Evolutionary conservation across 2,329 filamentous ascomycete genomes (phyloP).

Genomic region (Fusarium compactum): DNA sequence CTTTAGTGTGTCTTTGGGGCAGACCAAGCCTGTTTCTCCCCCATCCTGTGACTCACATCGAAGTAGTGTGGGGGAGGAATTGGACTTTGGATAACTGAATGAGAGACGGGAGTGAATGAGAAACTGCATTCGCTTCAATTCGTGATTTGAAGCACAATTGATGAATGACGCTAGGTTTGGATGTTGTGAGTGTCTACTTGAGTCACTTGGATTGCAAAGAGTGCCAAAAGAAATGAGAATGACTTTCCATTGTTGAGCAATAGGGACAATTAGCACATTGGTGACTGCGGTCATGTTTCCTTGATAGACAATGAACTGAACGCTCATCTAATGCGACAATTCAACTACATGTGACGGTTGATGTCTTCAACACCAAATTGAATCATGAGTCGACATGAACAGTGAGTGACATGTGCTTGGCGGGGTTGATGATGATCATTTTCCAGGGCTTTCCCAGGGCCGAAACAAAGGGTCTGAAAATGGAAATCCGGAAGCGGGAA

Average conservation of each 20-base stretch:
- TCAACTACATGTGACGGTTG: neutral
- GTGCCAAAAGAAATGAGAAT: too few relatives aligned
- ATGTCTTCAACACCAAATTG: neutral
- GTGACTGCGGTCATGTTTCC: too few relatives aligned
- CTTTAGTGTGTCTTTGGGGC: slow-evolving; percentile 35
- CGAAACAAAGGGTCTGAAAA: slow-evolving; percentile 43
- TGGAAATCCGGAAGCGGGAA: slow-evolving; percentile 44
- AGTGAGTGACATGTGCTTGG: slow-evolving; percentile 15
- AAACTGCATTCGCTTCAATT: neutral
- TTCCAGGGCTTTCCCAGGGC: slow-evolving; percentile 25
- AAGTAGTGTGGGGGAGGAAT: slow-evolving; percentile 34
- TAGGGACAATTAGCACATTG: too few relatives aligned
- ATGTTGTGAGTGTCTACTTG: neutral
- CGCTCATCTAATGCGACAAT: neutral
- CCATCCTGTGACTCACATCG: slow-evolving; percentile 47
- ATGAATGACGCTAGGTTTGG: neutral
- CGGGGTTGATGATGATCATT: slow-evolving; percentile 23
- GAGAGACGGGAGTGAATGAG: neutral
- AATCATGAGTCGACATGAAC: slow-evolving; percentile 5
- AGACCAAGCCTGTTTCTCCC: slow-evolving; percentile 40
- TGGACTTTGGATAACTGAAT: neutral
- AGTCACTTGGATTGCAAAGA: neutral
- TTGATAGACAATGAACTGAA: neutral
- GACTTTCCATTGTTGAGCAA: too few relatives aligned
- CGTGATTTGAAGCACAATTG: neutral